phyloP scores from a whole-genome alignment of 2,329 filamentous ascomycete genomes.

The Pseudocercospora macadamiae region DNA sequence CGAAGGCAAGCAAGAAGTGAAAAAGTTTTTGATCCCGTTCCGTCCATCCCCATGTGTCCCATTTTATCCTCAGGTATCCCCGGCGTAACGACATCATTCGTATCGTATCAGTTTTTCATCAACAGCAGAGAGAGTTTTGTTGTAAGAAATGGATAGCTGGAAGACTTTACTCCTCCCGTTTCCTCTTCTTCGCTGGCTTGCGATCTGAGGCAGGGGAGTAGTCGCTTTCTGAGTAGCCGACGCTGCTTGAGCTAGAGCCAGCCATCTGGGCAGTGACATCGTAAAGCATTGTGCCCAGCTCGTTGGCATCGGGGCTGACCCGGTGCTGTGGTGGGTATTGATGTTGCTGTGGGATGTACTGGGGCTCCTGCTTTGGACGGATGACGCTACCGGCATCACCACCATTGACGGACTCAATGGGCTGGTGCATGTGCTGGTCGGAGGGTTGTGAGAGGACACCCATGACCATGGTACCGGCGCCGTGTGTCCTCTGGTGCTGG shows the following conservation, averaged over 20 bases:
- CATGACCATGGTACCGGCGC: slow-evolving; percentile 87
- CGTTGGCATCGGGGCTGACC: slow-evolving; percentile 58
- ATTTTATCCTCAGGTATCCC: slow-evolving; percentile 3
- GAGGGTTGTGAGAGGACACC: slow-evolving; percentile 62
- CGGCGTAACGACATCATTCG: slow-evolving; percentile 10
- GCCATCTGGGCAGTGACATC: slow-evolving; percentile 72
- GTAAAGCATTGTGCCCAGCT: slow-evolving; percentile 77
- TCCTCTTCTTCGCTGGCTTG: slow-evolving; percentile 46
- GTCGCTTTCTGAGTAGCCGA: slow-evolving; percentile 35
- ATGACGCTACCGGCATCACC: slow-evolving; percentile 40
- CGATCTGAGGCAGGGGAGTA: slow-evolving; percentile 29
- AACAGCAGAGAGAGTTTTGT: not conserved
- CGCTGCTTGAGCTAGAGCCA: slow-evolving; percentile 53
- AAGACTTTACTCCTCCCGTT: slow-evolving; percentile 45
- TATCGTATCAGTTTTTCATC: not conserved
- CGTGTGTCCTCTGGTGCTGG: slow-evolving; percentile 93
- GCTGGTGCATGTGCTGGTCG: slow-evolving; percentile 33
- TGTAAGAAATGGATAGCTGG: not conserved
- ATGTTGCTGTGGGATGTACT: slow-evolving; percentile 26
- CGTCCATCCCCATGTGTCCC: not conserved
- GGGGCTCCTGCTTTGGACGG: slow-evolving; percentile 39
- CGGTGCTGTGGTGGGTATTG: slow-evolving; percentile 31
- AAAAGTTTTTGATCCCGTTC: not conserved
- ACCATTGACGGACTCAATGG: slow-evolving; percentile 39
- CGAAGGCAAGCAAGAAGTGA: too few relatives aligned